Evolutionary conservation across 495 filamentous ascomycete species (phyloP).

Genomic region (Bryoglossum gracile): DNA sequence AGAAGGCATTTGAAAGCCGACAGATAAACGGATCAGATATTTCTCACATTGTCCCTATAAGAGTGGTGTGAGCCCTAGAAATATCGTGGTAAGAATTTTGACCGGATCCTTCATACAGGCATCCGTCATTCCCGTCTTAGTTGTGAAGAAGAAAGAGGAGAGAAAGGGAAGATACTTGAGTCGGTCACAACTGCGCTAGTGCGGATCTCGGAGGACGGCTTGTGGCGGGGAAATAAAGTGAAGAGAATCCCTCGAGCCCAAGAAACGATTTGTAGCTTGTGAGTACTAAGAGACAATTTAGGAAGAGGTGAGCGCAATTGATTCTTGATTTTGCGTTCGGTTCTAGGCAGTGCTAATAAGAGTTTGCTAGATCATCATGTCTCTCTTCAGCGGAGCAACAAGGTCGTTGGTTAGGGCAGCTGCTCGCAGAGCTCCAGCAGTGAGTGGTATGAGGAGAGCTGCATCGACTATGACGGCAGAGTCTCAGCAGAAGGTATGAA

Average conservation of each 20-base stretch:
- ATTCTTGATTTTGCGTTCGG: background rate
- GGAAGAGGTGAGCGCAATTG: constrained; percentile 17
- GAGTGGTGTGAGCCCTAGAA: constrained; percentile 47
- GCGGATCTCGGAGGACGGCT: no score
- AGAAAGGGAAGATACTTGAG: constrained; percentile 2
- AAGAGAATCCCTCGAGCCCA: background rate
- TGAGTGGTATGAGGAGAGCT: constrained; percentile 31
- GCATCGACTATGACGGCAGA: constrained; percentile 46
- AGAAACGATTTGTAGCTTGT: constrained; percentile 6
- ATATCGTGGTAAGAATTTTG: no score
- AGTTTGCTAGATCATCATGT: constrained; percentile 21
- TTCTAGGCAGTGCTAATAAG: background rate
- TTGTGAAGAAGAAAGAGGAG: constrained; percentile 42
- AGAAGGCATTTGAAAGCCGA: constrained; percentile 12
- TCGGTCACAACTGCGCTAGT: constrained; percentile 1
- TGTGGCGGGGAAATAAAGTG: constrained; percentile 9
- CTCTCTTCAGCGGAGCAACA: constrained; percentile 23
- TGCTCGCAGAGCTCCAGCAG: constrained; percentile 14
- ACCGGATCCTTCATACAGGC: constrained; percentile 32
- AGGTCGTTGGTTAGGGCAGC: constrained; percentile 17
- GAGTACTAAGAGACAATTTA: no score
- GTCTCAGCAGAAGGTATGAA: constrained; percentile 55
- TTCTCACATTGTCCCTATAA: constrained; percentile 47
- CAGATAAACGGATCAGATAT: constrained; percentile 39
- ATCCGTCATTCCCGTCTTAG: constrained; percentile 53